Evolutionary conservation across 805 yeast genomes (phyloP), one percentile per base, ranked within the genome.

Genomic region (Suhomyces xylopsoci): DNA sequence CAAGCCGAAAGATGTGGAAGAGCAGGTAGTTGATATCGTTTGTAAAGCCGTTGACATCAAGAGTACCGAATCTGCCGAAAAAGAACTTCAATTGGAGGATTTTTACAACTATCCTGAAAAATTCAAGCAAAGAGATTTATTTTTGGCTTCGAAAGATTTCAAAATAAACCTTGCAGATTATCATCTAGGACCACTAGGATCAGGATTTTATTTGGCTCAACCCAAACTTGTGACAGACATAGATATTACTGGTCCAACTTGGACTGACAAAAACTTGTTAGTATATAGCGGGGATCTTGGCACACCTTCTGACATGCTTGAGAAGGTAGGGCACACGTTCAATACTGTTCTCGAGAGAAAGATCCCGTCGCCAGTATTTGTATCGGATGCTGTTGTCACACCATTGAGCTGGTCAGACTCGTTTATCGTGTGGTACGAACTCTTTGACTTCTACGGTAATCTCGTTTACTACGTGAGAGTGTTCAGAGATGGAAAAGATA

Each of bases 341-440:
- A 48, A 55, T 32, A 52, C 58, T 7, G 53, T 59, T 6, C 53
- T 73, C 38, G 73, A 64, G 9, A 53, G 55, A 12, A 62, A 58
- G 48, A 52, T 71, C 2, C 43, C 59, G n/a, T 66, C 76, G 7
- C 75, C 77, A 3, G 48, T 51, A 1, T 25, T 50, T 7, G 24
- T 45, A 1, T 55, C 47, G 4, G 32, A 32, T 7, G 41, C 19
- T 12, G 20, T 25, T 10, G 53, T 47, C 2, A 19, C 47, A 1
- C 24, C 55, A 34, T 46, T 55, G 20, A 26, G 17, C 47, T 71
- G 74, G 75, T 56, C 58, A 9, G 74, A 70, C 55, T 36, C 64
- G 5, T 74, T 74, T 51, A 50, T 58, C 5, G 57, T 64, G 15
- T 73, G 77, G 76, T 71, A 60, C 51, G 78, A 74, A 54, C 40